Evolutionary conservation across 345 rosid species (phyloP).

Genomic region (Rhodomyrtus tomentosa): DNA sequence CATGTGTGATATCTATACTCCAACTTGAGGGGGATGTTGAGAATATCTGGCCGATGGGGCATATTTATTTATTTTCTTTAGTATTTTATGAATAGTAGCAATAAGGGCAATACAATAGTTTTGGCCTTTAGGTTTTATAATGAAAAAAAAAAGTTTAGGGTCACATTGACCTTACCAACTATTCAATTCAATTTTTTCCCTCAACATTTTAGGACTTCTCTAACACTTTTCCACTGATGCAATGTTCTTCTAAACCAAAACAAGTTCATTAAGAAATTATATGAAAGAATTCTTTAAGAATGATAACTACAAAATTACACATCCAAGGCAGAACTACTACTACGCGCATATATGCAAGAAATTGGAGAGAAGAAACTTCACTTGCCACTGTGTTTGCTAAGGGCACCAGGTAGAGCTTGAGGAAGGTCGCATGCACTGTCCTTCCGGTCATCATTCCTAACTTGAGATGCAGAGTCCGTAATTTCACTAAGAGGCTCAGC

Average conservation of each 20-base stretch:
- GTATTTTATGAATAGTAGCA: too few relatives aligned
- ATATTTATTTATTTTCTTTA: too few relatives aligned
- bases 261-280: background rate
- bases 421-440: slow-evolving; percentile 28
- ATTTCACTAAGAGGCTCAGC: slow-evolving; percentile 42
- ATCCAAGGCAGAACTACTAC: background rate
- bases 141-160: too few relatives aligned
- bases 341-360: background rate
- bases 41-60: too few relatives aligned
- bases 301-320: background rate
- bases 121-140: too few relatives aligned
- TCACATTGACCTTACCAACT: too few relatives aligned
- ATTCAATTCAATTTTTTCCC: too few relatives aligned
- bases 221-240: background rate
- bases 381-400: slow-evolving; percentile 46
- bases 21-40: too few relatives aligned
- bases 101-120: too few relatives aligned
- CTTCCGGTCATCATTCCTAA: slow-evolving; percentile 14
- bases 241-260: background rate
- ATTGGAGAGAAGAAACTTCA: background rate
- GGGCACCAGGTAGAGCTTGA: slow-evolving; percentile 56
- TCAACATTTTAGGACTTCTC: too few relatives aligned
- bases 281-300: background rate
- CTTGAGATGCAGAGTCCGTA: slow-evolving; percentile 18
- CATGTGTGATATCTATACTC: too few relatives aligned